Evolutionary conservation across 2,329 filamentous ascomycete genomes (phyloP).

Genomic region (Fusarium sublunatum): DNA sequence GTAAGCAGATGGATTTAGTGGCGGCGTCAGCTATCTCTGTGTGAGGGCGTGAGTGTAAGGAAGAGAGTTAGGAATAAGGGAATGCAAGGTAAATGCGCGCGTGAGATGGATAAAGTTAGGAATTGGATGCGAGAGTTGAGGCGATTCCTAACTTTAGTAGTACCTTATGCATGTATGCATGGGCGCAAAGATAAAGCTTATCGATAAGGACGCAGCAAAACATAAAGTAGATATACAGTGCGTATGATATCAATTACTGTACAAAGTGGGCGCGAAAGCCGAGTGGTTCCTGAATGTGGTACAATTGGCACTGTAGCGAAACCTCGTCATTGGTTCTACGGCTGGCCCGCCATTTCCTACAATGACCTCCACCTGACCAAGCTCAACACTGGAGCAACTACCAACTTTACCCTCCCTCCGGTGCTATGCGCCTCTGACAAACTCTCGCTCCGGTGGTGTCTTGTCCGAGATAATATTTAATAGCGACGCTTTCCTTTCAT

Average conservation of each 20-base stretch:
- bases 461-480: conserved; percentile 28
- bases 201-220: conserved; percentile 39
- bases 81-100: not conserved
- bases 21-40: not conserved
- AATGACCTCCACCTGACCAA: conserved; percentile 42
- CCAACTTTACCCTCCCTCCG: conserved; percentile 32
- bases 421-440: conserved; percentile 43
- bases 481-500: not conserved
- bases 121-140: conserved; percentile 5
- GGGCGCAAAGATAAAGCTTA: conserved; percentile 19
- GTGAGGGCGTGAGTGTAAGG: not conserved
- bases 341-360: conserved; percentile 36
- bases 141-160: conserved; percentile 39
- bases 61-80: not conserved
- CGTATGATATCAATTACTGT: accelerated
- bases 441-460: conserved; percentile 31
- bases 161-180: too few species aligned
- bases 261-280: accelerated
- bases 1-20: not conserved
- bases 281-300: accelerated
- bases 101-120: conserved; percentile 17
- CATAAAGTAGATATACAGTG: conserved; percentile 2
- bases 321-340: conserved; percentile 21
- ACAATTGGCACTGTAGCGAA: conserved; percentile 34
- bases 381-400: conserved; percentile 33